Evolutionary conservation across 352 stramenopile genomes (phyloP), one percentile per base, ranked within the genome.

Genomic region (Globisporangium alternatum): DNA sequence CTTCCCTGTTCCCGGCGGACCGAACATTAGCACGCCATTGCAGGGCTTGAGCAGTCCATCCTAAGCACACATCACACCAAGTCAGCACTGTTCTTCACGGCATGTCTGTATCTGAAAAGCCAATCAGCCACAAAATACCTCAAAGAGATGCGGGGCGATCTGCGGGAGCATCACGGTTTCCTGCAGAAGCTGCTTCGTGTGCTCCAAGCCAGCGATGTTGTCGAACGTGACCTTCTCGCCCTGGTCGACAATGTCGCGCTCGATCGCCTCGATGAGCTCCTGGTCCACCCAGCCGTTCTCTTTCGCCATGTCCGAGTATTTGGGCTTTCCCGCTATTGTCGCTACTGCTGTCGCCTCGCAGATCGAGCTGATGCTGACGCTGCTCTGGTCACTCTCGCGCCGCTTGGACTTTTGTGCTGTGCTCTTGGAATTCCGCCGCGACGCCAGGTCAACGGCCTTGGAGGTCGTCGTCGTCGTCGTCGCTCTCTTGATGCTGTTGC

Each of bases 1-100:
- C 69, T 97, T 97, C 57, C 91, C 91, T 31, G 90, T 97, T 63
- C 91, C 91, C 4, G 91, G 91, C 5, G 90, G 91, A 0, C 90
- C 87, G 70, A 95, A 95, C 81, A 95, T 91, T 19, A 95, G 69
- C 19, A 95, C 79, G 3, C 87, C 86, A 28, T 86, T 95, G 63
- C 85, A 93, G 10, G 84, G 83, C 54, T 92, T 93, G 3, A 93
- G 71, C 21, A 87, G 68, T 10, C 85, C 87, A 54, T 94, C 80
- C 81, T 92, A 68, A 12, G 30, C 6, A 39, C 12, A 56, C 28
- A 56, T 13, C 25, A 28, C 19, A 3, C 13, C 10, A 62, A 51
- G 0, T 52, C 19, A 37, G 10, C 25, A 9, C 25, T 19, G 12
- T 6, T 19, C 37, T 2, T 19, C 30, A 65, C 64, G 13, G 8